phyloP scores from a whole-genome alignment of 176 grass and related monocot species.

The Elaeis guineensis region DNA sequence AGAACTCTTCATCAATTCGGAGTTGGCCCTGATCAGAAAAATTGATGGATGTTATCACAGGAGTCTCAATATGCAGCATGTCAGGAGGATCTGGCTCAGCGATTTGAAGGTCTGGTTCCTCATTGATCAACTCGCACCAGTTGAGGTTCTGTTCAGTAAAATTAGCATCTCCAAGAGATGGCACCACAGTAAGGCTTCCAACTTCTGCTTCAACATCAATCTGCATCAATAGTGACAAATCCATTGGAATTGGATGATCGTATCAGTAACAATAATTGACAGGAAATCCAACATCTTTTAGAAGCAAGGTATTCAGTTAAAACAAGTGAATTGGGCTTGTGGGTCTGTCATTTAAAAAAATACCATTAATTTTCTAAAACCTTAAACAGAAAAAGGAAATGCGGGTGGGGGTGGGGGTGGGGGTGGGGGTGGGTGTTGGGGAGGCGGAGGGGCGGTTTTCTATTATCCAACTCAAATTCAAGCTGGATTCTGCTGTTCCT shows the following conservation, averaged over 20 bases:
- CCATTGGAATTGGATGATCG: not conserved
- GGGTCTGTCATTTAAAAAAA: no score
- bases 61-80: slow-evolving; percentile 22
- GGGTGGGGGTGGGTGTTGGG: no score
- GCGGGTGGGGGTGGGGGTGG: no score
- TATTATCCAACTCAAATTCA: no score
- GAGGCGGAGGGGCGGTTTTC: no score
- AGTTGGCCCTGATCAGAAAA: not conserved
- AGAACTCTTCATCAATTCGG: slow-evolving; percentile 51
- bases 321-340: no score
- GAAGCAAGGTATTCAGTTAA: not conserved
- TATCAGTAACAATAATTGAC: not conserved
- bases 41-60: slow-evolving; percentile 14
- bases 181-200: slow-evolving; percentile 2
- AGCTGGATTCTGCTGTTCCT: no score
- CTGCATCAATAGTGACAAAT: slow-evolving; percentile 29
- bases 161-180: slow-evolving; percentile 6
- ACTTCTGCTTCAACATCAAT: slow-evolving; percentile 16
- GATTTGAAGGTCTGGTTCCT: slow-evolving; percentile 15
- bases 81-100: slow-evolving; percentile 34
- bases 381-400: no score
- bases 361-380: no score
- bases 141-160: slow-evolving; percentile 3
- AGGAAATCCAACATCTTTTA: not conserved
- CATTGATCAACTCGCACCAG: not conserved